Evolutionary conservation across 306 rosid genomes (phyloP).

Genomic region (Rubus parviflorus): DNA sequence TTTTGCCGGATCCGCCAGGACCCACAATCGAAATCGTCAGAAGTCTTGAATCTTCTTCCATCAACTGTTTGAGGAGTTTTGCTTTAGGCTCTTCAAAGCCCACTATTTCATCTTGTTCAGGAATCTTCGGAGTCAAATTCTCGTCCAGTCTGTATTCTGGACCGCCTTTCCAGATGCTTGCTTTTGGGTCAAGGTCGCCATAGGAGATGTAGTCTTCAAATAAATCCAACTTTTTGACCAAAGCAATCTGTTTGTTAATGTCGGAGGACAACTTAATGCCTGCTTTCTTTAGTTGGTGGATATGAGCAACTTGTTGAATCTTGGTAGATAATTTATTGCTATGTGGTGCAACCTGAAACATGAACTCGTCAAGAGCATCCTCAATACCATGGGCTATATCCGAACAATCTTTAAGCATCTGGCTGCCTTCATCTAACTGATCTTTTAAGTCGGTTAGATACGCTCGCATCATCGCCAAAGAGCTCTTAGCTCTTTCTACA

Average conservation of each 20-base stretch:
- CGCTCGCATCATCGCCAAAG: background rate
- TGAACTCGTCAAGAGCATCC: slow-evolving; percentile 1
- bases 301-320: background rate
- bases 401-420: background rate
- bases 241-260: background rate
- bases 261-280: background rate
- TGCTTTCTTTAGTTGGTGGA: background rate
- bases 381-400: background rate
- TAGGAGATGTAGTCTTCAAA: too few species aligned
- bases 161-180: too few species aligned
- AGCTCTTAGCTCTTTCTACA: background rate
- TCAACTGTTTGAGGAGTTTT: background rate
- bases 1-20: too few species aligned
- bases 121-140: background rate
- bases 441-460: background rate
- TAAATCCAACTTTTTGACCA: background rate
- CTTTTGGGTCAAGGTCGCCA: too few species aligned
- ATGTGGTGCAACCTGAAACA: background rate
- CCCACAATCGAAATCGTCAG: background rate
- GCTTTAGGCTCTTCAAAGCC: background rate
- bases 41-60: background rate
- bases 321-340: background rate
- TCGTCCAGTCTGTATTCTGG: too few species aligned
- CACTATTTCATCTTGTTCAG: background rate
- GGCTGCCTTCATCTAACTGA: background rate